Evolutionary conservation across 306 rosid species (phyloP).

Genomic region (Glycine soja): DNA sequence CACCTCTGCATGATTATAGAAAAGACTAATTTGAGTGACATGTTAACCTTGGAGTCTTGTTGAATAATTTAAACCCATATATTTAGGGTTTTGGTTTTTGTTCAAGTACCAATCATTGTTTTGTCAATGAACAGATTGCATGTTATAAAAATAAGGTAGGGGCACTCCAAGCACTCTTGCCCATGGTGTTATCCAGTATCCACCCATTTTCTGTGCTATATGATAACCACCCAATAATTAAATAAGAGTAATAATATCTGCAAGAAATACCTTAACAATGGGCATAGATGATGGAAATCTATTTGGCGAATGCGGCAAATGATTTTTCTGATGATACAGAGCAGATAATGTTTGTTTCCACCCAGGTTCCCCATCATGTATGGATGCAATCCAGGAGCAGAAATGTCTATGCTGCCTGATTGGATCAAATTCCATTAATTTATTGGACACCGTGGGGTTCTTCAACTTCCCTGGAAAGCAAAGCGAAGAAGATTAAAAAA

Average conservation of each 20-base stretch:
- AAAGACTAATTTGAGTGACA: constrained; percentile 5
- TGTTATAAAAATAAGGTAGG: background rate
- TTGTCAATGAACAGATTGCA: constrained; percentile 30
- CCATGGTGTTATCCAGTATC: constrained; percentile 25
- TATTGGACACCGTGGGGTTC: constrained; percentile 45
- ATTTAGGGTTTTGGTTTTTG: background rate
- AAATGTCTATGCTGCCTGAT: constrained; percentile 91
- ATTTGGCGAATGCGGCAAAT: constrained; percentile 52
- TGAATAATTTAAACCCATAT: constrained; percentile 40
- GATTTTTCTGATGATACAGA: constrained; percentile 62
- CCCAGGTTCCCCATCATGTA: constrained; percentile 71
- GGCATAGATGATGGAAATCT: constrained; percentile 61
- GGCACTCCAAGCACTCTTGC: constrained; percentile 30
- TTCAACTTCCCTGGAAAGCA: constrained; percentile 59
- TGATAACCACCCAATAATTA: constrained; percentile 29
- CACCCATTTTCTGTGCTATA: constrained; percentile 13
- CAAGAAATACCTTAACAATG: constrained; percentile 67
- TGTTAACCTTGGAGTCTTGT: constrained; percentile 38
- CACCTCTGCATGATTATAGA: constrained; percentile 13
- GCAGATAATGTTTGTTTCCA: constrained; percentile 90
- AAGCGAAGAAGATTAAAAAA: constrained; percentile 40
- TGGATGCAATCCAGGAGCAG: constrained; percentile 92
- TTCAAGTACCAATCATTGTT: background rate
- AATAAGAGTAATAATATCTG: constrained; percentile 15
- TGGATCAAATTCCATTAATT: constrained; percentile 81